Percentiles rank a stretch among this genome's conserved stretches.
Conservation (phyloP, 768 basidiomycete species). For the Tylopilus sp. region DNA sequence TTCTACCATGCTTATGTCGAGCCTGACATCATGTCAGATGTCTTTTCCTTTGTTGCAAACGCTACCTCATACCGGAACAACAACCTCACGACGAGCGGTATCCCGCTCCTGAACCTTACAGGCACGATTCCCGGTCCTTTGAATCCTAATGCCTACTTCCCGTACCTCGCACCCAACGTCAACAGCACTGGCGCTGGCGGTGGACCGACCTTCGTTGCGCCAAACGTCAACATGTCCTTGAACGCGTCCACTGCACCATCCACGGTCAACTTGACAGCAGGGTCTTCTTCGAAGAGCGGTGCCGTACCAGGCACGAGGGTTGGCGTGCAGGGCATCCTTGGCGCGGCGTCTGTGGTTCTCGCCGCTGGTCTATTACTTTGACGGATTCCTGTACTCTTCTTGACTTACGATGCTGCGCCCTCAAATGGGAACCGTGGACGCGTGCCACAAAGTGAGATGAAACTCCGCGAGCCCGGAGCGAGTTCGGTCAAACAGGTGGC, state of each 20-base stretch:
- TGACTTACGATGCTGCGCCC: no score
- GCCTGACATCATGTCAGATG: conserved; percentile 35
- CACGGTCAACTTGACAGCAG: conserved; percentile 40
- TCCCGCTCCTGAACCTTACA: conserved; percentile 41
- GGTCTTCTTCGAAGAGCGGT: conserved; percentile 1
- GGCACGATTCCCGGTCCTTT: conserved; percentile 43
- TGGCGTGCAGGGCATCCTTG: conserved; percentile 8
- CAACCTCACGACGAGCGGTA: conserved; percentile 23
- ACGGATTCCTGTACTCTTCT: no score
- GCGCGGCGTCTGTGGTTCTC: conserved; percentile 3
- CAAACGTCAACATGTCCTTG: conserved; percentile 33
- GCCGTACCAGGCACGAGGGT: not conserved
- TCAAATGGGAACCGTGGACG: no score
- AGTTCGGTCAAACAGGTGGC: conserved; percentile 6
- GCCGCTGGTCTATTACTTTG: conserved; percentile 10
- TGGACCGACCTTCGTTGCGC: conserved; percentile 38
- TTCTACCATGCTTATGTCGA: not conserved
- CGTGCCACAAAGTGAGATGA: not conserved
- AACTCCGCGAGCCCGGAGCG: not conserved
- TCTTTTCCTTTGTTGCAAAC: conserved; percentile 49
- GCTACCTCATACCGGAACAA: conserved; percentile 42
- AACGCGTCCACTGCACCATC: conserved; percentile 33
- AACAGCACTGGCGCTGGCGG: conserved; percentile 40
- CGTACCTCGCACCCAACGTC: conserved; percentile 41
- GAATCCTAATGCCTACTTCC: conserved; percentile 38